Conservation (phyloP, 352 stramenopile genomes). For the Phytophthora citrophthora region DNA sequence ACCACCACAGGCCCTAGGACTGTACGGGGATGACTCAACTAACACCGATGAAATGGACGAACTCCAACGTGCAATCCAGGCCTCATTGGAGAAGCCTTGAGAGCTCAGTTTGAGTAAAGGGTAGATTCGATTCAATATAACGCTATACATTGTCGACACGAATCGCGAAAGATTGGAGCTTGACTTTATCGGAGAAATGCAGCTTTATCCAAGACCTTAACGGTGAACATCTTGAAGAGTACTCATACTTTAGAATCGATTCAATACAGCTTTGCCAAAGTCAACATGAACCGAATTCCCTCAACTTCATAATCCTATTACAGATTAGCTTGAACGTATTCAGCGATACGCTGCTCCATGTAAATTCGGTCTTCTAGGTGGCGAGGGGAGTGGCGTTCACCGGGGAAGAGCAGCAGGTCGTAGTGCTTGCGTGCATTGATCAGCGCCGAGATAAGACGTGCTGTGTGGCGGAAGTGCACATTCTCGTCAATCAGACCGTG, state of each 20-base stretch:
- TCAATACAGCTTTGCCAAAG: slow-evolving; percentile 23
- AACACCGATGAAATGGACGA: slow-evolving; percentile 78
- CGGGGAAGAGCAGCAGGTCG: slow-evolving; percentile 96
- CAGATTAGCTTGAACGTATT: slow-evolving; percentile 84
- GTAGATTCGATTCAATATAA: slow-evolving; percentile 31
- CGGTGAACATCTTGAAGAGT: slow-evolving; percentile 5
- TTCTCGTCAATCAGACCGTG: slow-evolving; percentile 99
- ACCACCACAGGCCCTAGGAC: slow-evolving; percentile 23
- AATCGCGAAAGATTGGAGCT: too few relatives aligned
- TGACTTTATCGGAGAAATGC: too few relatives aligned
- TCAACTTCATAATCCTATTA: slow-evolving; percentile 42
- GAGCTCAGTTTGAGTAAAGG: slow-evolving; percentile 19
- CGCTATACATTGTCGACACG: slow-evolving; percentile 19
- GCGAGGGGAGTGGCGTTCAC: slow-evolving; percentile 96
- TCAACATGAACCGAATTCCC: slow-evolving; percentile 16
- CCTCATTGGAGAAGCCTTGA: slow-evolving; percentile 66
- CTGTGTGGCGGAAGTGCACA: slow-evolving; percentile 98
- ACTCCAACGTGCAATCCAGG: slow-evolving; percentile 83
- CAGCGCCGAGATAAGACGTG: slow-evolving; percentile 95
- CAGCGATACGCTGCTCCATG: slow-evolving; percentile 95
- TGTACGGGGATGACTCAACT: slow-evolving; percentile 21
- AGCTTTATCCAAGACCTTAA: too few relatives aligned
- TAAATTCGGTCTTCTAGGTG: slow-evolving; percentile 93
- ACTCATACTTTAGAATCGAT: slow-evolving; percentile 23
- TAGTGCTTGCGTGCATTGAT: slow-evolving; percentile 96